Conservation (phyloP, 2,329 filamentous ascomycete species). For the Sporothrix sp. region DNA sequence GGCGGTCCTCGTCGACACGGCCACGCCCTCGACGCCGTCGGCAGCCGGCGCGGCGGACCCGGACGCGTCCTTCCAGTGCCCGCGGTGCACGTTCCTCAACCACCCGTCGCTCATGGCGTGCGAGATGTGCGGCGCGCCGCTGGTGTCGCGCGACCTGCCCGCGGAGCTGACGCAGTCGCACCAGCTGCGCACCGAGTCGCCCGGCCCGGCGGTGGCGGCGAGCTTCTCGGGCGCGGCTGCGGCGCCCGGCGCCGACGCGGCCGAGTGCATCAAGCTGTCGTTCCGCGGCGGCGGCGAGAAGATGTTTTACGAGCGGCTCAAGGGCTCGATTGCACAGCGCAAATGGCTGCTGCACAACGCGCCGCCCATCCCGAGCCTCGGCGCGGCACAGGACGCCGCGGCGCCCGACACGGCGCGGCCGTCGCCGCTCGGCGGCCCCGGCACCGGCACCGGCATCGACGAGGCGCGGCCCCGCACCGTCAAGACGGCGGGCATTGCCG, state of each 20-base stretch:
- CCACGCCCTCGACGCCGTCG: no score
- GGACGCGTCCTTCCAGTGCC: constrained; percentile 52
- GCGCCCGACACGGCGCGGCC: background rate
- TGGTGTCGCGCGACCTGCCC: constrained; percentile 46
- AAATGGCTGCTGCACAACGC: constrained; percentile 93
- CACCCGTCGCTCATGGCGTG: constrained; percentile 78
- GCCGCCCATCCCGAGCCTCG: constrained; percentile 68
- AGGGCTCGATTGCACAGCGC: constrained; percentile 76
- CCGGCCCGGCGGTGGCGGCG: constrained; percentile 56
- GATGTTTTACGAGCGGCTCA: constrained; percentile 81
- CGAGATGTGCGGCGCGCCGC: constrained; percentile 79
- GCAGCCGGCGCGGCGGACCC: constrained; percentile 21
- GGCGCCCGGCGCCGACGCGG: constrained; percentile 38
- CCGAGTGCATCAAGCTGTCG: constrained; percentile 78
- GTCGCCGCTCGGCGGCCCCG: constrained; percentile 3
- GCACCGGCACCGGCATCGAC: constrained; percentile 18
- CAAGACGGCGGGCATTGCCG: constrained; percentile 79
- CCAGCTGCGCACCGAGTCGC: constrained; percentile 56
- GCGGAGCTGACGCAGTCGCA: constrained; percentile 31
- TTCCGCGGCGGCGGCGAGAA: constrained; percentile 85
- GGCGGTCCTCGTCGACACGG: no score
- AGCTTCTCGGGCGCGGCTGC: constrained; percentile 14
- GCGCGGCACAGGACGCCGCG: constrained; percentile 6
- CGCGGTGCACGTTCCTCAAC: constrained; percentile 87
- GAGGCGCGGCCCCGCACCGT: constrained; percentile 24